phyloP scores from a whole-genome alignment of 2,329 filamentous ascomycete species.

The Chlorencoelia australis region DNA sequence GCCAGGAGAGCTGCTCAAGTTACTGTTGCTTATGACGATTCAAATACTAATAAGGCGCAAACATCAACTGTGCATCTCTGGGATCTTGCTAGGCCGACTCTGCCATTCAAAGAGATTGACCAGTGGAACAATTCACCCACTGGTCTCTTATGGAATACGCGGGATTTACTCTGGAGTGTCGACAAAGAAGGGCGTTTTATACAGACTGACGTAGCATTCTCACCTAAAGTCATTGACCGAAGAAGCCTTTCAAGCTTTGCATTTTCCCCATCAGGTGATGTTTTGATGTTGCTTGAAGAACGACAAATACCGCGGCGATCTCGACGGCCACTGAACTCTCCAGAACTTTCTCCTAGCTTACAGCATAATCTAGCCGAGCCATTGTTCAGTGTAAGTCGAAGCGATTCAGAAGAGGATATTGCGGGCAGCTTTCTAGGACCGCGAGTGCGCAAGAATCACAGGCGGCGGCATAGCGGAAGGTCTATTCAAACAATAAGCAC shows the following conservation, averaged over 20 bases:
- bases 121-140: constrained; percentile 48
- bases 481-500: constrained; percentile 39
- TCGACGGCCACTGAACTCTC: constrained; percentile 25
- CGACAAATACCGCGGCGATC: constrained; percentile 38
- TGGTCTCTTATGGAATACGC: constrained; percentile 52
- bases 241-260: constrained; percentile 50
- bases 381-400: constrained; percentile 46
- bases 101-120: constrained; percentile 58
- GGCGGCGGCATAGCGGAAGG: constrained; percentile 35
- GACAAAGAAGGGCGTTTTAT: constrained; percentile 51
- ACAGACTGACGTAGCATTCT: constrained; percentile 56
- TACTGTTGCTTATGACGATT: constrained; percentile 51
- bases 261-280: constrained; percentile 50
- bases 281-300: constrained; percentile 53
- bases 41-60: constrained; percentile 42
- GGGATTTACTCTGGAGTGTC: constrained; percentile 57
- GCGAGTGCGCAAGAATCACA: constrained; percentile 31
- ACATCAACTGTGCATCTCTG: constrained; percentile 53
- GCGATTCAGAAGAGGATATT: constrained; percentile 56
- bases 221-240: constrained; percentile 51
- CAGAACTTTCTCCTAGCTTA: constrained; percentile 18
- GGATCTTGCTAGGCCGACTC: constrained; percentile 56
- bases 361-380: constrained; percentile 37
- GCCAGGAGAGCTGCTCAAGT: constrained; percentile 51
- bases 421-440: constrained; percentile 49